Evolutionary conservation across 805 yeast genomes (phyloP).

Genomic region (Candida taoyuanica): DNA sequence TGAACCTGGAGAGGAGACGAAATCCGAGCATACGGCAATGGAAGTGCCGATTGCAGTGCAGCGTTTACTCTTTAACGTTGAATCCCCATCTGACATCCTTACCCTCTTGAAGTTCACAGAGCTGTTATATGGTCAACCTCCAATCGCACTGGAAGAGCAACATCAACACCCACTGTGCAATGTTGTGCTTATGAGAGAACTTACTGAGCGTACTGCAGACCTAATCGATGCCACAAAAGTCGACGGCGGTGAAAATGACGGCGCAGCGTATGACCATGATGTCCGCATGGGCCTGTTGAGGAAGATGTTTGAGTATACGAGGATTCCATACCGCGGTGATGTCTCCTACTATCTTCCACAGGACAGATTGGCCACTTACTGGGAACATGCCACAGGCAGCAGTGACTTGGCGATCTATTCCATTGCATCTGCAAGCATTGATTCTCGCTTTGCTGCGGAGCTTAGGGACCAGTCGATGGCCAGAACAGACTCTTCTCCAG

Average conservation of each 20-base stretch:
- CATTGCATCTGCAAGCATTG: slow-evolving; percentile 8
- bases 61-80: slow-evolving; percentile 23
- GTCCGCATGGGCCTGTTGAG: slow-evolving; percentile 29
- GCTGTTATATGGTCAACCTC: slow-evolving; percentile 26
- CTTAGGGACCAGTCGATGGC: background rate
- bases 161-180: slow-evolving; percentile 33
- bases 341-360: slow-evolving; percentile 57
- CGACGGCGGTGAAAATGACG: slow-evolving; percentile 22
- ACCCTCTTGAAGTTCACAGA: slow-evolving; percentile 23
- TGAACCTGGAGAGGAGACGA: slow-evolving; percentile 9
- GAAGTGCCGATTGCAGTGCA: slow-evolving; percentile 14
- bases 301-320: slow-evolving; percentile 33
- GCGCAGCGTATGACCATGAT: slow-evolving; percentile 23
- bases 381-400: slow-evolving; percentile 66
- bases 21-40: slow-evolving; percentile 11
- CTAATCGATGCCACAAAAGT: slow-evolving; percentile 57
- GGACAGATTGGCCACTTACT: slow-evolving; percentile 62
- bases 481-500: slow-evolving; percentile 2
- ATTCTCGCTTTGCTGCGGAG: slow-evolving; percentile 3
- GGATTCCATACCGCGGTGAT: slow-evolving; percentile 70
- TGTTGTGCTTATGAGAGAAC: slow-evolving; percentile 52
- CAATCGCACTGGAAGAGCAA: slow-evolving; percentile 15
- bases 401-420: slow-evolving; percentile 23
- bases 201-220: slow-evolving; percentile 67
- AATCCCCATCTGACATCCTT: slow-evolving; percentile 21